phyloP scores from a whole-genome alignment of 2,329 filamentous ascomycete genomes.

The Torrubiella hemipterigena region DNA sequence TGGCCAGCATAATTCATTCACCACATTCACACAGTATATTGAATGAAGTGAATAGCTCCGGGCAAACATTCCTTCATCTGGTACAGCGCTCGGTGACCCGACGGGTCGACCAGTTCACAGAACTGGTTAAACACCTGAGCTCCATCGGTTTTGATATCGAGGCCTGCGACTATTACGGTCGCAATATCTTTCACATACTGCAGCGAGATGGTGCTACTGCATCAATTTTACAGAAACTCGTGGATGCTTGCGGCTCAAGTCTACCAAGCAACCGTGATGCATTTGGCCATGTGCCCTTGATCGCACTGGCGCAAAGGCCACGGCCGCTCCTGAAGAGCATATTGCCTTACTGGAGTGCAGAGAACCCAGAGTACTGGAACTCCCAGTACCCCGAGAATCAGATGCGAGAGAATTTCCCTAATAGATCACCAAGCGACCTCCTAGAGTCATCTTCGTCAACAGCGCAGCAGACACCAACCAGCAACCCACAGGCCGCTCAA shows the following conservation, averaged over 20 bases:
- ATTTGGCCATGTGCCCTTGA: conserved; percentile 24
- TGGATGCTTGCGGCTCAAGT: conserved; percentile 19
- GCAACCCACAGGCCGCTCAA: conserved; percentile 8
- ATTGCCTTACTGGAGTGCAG: conserved; percentile 5
- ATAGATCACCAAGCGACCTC: not conserved
- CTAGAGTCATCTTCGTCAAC: not conserved
- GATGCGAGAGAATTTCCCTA: conserved; percentile 7
- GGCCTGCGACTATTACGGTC: conserved; percentile 35
- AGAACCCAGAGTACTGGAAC: too few species aligned
- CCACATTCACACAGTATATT: conserved; percentile 6
- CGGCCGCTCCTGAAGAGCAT: conserved; percentile 12
- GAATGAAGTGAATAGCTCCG: conserved; percentile 24
- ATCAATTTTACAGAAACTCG: conserved; percentile 18
- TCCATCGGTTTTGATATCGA: conserved; percentile 18
- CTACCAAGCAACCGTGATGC: conserved; percentile 33
- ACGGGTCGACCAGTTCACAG: conserved; percentile 13
- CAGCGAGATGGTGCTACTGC: conserved; percentile 13
- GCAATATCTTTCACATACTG: conserved; percentile 38
- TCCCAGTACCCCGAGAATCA: too few species aligned
- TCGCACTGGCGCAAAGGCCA: conserved; percentile 8
- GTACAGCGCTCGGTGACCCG: conserved; percentile 23
- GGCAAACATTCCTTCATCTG: conserved; percentile 37
- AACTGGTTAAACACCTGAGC: conserved; percentile 13
- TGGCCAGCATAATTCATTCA: conserved; percentile 15
- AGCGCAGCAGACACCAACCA: conserved; percentile 10